A percentile compares a stretch with the other conserved stretches of the same genome.
phyloP scores from a whole-genome alignment of 1,284 basidiomycete genomes.

The Boletellus sp. region DNA sequence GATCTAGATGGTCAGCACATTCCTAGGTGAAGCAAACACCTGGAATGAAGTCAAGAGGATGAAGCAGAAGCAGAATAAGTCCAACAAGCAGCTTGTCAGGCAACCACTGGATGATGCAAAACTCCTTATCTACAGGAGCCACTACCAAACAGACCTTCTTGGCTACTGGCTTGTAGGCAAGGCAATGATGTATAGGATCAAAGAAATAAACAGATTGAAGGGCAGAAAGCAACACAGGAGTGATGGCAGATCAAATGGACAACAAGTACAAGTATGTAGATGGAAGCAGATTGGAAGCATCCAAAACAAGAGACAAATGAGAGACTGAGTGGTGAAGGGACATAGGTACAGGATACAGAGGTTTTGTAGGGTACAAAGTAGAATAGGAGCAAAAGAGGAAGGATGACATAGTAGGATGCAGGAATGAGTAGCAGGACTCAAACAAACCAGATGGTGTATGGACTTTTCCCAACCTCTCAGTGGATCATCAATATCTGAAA shows the following conservation, averaged over 20 bases:
- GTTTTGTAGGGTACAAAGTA: not conserved
- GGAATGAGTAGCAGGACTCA: too few relatives aligned
- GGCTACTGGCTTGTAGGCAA: constrained; percentile 9
- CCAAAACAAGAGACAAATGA: too few relatives aligned
- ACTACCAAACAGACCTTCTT: not conserved
- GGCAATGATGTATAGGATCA: not conserved
- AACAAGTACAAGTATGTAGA: too few relatives aligned
- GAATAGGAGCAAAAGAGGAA: not conserved
- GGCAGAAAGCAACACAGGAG: not conserved
- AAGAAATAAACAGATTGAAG: not conserved
- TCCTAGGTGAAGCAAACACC: not conserved
- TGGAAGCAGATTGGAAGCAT: too few relatives aligned
- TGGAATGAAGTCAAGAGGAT: not conserved
- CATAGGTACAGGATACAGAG: not conserved
- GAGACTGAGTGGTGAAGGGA: too few relatives aligned
- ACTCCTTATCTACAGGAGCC: not conserved
- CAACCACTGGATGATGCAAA: accelerated
- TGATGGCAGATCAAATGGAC: not conserved
- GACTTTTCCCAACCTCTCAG: not conserved
- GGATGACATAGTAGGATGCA: too few relatives aligned
- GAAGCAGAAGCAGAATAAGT: not conserved
- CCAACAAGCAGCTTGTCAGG: not conserved
- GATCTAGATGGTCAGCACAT: too few relatives aligned
- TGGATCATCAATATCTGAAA: constrained; percentile 8
- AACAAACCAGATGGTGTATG: not conserved